Conservation (phyloP, 1,139 yeast species). For the Insectozyma bohioensis region DNA sequence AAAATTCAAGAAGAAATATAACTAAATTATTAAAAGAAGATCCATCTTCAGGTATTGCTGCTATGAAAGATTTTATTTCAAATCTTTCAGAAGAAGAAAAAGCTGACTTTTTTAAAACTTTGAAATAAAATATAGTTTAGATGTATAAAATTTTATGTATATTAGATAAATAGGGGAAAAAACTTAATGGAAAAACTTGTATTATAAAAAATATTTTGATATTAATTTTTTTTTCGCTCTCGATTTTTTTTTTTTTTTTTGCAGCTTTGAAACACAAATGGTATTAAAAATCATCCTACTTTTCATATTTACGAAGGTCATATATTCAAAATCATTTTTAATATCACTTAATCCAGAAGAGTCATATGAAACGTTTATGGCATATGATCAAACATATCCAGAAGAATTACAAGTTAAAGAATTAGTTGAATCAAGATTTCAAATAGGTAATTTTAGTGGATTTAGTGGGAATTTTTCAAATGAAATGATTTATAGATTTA, state of each 20-base stretch:
- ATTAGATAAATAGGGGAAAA: constrained; percentile 1
- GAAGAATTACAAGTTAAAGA: constrained; percentile 37
- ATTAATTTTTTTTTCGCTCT: constrained; percentile 6
- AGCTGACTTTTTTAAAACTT: constrained; percentile 44
- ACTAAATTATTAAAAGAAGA: constrained; percentile 60
- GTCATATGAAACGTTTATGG: constrained; percentile 39
- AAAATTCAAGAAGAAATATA: constrained; percentile 60
- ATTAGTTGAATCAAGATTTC: constrained; percentile 43
- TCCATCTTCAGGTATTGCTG: constrained; percentile 53
- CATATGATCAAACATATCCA: constrained; percentile 34
- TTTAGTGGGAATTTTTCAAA: constrained; percentile 59
- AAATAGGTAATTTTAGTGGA: constrained; percentile 65
- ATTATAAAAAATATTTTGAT: background rate
- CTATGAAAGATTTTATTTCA: constrained; percentile 61
- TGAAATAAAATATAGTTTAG: constrained; percentile 15
- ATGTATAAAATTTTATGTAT: constrained; percentile 1
- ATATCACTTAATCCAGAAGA: constrained; percentile 27
- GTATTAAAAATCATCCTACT: background rate
- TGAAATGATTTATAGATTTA: constrained; percentile 45
- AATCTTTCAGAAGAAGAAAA: constrained; percentile 62
- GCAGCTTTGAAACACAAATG: constrained; percentile 5
- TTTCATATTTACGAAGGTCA: background rate
- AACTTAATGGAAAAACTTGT: too few relatives aligned
- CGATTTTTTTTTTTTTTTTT: constrained; percentile 6
- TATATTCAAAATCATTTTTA: constrained; percentile 16